Percentiles rank a stretch among this genome's conserved stretches.
phyloP scores from a whole-genome alignment of 2,329 filamentous ascomycete genomes.

The Aspergillus novofumigatus region DNA sequence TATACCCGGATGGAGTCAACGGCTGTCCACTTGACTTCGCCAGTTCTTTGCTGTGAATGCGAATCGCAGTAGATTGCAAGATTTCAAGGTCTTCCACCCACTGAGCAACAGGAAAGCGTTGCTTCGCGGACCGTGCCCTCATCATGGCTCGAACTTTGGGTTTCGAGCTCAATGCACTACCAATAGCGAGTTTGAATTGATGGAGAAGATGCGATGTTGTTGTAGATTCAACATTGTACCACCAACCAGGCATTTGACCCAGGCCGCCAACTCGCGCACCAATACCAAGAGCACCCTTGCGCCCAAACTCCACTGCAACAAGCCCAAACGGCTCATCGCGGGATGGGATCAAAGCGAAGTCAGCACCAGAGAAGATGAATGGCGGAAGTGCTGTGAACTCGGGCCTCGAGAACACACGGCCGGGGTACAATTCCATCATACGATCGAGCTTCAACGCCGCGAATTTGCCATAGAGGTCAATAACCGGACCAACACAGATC shows the following conservation, averaged over 20 bases:
- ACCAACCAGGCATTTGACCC: conserved; percentile 69
- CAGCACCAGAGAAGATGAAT: conserved; percentile 63
- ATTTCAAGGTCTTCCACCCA: conserved; percentile 64
- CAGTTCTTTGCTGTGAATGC: conserved; percentile 48
- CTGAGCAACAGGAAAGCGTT: conserved; percentile 63
- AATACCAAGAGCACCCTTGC: conserved; percentile 64
- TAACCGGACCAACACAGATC: conserved; percentile 61
- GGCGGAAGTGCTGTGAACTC: conserved; percentile 65
- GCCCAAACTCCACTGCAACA: conserved; percentile 65
- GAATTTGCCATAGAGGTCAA: conserved; percentile 65
- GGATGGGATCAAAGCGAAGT: conserved; percentile 65
- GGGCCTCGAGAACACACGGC: conserved; percentile 63
- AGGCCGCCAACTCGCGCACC: conserved; percentile 63
- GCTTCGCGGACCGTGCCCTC: conserved; percentile 61
- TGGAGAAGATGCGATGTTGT: conserved; percentile 60
- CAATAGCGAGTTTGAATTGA: conserved; percentile 62
- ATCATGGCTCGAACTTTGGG: conserved; percentile 55
- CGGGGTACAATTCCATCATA: conserved; percentile 63
- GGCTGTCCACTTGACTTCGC: conserved; percentile 28
- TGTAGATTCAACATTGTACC: conserved; percentile 65
- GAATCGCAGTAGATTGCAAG: conserved; percentile 58
- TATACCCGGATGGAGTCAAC: conserved; percentile 39
- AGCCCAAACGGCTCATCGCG: conserved; percentile 66
- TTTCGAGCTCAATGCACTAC: conserved; percentile 57
- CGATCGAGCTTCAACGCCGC: conserved; percentile 61